Evolutionary conservation across 192 early-diverging fungal genomes (phyloP), one percentile per base, ranked within the genome.

Genomic region (Geosiphon pyriformis): DNA sequence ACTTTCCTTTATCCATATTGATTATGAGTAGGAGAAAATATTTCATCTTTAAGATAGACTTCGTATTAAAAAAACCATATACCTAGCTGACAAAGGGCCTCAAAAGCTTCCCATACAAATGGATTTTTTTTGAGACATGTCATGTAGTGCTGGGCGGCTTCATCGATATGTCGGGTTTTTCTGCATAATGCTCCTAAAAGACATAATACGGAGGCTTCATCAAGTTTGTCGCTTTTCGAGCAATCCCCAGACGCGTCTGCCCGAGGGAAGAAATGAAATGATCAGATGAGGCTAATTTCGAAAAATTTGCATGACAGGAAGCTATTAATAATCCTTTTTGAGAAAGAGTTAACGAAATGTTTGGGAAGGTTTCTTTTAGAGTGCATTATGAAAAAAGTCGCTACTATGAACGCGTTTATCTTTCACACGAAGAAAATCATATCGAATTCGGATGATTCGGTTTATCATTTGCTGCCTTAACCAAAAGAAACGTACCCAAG

Each of bases 71-170:
- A 11, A 0, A 11, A 11, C 22, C 59, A 50, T 11, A 34, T 74
- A 82, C 80, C 80, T 42, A 82, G 60, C 61, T 82, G 72, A 51
- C 80, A 82, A 27, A 82, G 65, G 10, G 52, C 57, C 37, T 82
- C 80, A 54, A 73, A 79, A 6, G 80, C 76, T 32, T 76, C 74
- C 80, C 80, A 82, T 35, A 82, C 48, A 59, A 82, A 76, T 30
- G 80, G 80, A 56, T 74, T 77, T 46, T 61, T 51, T 11, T 74
- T 61, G 2, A 82, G 47, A 15, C 72, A 72, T 18, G 72, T 47
- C n/a, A 65, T 60, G 23, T 75, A 82, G 51, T 76, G 70, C 47
- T 55, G 65, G 31, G 70, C 60, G 17, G 80, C 80, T n/a, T 71
- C 52, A 11, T 69, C 70, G 54, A 23, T 67, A 52, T 64, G 72